Conservation (phyloP, 306 rosid species). For the Lithocarpus polystachyus region DNA sequence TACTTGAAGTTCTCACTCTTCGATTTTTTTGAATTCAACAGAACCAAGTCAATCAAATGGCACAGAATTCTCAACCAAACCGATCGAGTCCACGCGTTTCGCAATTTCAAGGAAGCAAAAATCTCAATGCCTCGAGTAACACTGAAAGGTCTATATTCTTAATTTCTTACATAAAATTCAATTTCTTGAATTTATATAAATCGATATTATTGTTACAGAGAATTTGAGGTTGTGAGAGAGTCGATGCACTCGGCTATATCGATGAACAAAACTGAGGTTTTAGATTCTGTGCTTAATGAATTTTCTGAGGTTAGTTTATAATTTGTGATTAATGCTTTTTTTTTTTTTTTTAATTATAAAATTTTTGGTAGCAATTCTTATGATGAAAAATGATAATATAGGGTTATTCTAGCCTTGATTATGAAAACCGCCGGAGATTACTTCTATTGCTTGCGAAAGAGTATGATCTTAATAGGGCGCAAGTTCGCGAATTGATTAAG, state of each 20-base stretch:
- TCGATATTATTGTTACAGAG: constrained; percentile 30
- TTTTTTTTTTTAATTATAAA: too few species aligned
- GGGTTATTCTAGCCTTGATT: constrained; percentile 72
- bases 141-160: constrained; percentile 47
- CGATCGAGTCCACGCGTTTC: constrained; percentile 24
- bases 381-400: constrained; percentile 32
- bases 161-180: not conserved
- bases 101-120: constrained; percentile 23
- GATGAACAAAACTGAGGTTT: constrained; percentile 66
- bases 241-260: constrained; percentile 83
- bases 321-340: not conserved
- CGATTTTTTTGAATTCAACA: constrained; percentile 15
- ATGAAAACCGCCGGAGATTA: constrained; percentile 61
- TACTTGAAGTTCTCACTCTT: not conserved
- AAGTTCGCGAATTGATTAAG: constrained; percentile 68
- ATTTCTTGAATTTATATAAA: not conserved
- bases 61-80: constrained; percentile 36
- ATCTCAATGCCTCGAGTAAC: constrained; percentile 28
- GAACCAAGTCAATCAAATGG: constrained; percentile 40
- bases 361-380: constrained; percentile 15
- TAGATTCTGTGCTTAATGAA: constrained; percentile 61
- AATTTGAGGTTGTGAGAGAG: constrained; percentile 53
- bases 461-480: constrained; percentile 73
- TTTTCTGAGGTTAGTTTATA: constrained; percentile 57
- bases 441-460: constrained; percentile 75